phyloP scores from a whole-genome alignment of 306 rosid species.

The Clitoria ternatea region DNA sequence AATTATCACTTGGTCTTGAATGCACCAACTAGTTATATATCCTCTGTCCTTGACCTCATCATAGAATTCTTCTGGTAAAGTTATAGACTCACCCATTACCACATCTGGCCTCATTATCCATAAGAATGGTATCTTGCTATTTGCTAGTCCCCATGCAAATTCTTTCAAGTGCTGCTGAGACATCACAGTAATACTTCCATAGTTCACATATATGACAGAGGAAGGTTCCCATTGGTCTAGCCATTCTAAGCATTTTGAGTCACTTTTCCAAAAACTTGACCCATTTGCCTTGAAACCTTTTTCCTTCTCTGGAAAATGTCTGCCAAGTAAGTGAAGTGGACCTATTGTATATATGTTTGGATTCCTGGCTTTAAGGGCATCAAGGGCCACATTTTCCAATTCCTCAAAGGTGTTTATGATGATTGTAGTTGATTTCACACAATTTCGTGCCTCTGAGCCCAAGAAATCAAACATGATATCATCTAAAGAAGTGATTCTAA shows the following conservation, averaged over 20 bases:
- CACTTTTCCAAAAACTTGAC: slow-evolving; percentile 15
- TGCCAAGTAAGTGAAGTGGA: neutral
- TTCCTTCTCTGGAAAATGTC: neutral
- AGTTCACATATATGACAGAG: neutral
- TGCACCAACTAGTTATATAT: slow-evolving; percentile 9
- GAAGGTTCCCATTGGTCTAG: neutral
- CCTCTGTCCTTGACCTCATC: slow-evolving; percentile 8
- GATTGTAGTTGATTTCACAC: slow-evolving; percentile 1
- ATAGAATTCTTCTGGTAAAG: neutral
- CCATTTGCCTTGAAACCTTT: neutral
- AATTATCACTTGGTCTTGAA: neutral
- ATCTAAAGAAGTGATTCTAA: neutral
- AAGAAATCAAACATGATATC: neutral
- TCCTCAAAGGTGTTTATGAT: neutral
- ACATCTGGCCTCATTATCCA: slow-evolving; percentile 16
- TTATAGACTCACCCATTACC: neutral
- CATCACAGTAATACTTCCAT: slow-evolving; percentile 14
- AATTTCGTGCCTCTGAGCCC: neutral
- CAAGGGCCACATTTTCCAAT: neutral
- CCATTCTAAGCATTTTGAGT: neutral
- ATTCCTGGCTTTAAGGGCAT: neutral
- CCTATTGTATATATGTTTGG: slow-evolving; percentile 9
- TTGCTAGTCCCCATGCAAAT: slow-evolving; percentile 21
- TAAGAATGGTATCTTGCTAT: slow-evolving; percentile 9
- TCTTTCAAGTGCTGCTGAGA: neutral